Evolutionary conservation across 2,329 filamentous ascomycete genomes (phyloP).

Genomic region (Fusarium sp.): DNA sequence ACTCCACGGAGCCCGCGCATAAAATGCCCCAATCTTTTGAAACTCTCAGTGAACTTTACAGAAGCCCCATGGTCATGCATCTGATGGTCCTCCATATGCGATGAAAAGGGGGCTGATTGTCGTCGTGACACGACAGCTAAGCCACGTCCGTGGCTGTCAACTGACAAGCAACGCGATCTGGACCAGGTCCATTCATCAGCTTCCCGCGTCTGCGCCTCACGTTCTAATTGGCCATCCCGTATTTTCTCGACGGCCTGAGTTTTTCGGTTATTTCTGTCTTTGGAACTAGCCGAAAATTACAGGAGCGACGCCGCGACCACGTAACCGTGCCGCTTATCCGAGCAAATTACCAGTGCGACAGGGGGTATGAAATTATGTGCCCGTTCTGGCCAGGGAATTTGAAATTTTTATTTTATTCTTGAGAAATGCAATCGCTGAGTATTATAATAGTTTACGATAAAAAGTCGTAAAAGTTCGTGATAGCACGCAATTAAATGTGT

Average conservation of each 20-base stretch:
- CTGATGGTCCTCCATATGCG: not conserved
- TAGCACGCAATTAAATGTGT: not conserved
- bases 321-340: not conserved
- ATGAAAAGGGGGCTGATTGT: not conserved
- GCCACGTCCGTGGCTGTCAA: not conserved
- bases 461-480: not conserved
- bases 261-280: not conserved
- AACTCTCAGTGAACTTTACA: too few relatives aligned
- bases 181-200: not conserved
- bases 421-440: not conserved
- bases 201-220: not conserved
- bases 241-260: not conserved
- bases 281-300: not conserved
- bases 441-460: not conserved
- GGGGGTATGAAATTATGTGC: not conserved
- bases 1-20: not conserved
- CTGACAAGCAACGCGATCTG: not conserved
- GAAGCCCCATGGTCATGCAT: not conserved
- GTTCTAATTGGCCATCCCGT: not conserved
- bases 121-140: not conserved
- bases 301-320: not conserved
- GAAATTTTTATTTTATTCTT: not conserved
- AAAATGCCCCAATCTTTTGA: not conserved
- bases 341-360: not conserved
- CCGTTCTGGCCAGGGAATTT: not conserved